These are phyloP conservation scores for Fusarium sp. DNA, from an alignment of 2,329 filamentous ascomycete species.

Conservation along the genomic window DNA sequence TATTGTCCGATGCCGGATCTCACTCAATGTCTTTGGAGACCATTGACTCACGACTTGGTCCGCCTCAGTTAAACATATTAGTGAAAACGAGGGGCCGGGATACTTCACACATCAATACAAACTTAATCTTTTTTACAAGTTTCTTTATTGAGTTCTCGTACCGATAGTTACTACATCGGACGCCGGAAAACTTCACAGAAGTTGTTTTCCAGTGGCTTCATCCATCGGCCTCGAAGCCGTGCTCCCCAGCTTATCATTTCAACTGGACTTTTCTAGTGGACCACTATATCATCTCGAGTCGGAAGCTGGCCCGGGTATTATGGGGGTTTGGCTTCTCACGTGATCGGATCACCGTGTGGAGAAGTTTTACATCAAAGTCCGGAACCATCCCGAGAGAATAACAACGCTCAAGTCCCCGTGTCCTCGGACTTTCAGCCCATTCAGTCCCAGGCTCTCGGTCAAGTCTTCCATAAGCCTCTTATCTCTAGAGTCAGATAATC, in stretches of 20 bases:
- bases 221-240: not conserved
- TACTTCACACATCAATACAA: not conserved
- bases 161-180: not conserved
- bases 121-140: not conserved
- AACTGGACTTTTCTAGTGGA: not conserved
- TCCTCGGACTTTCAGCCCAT: conserved; percentile 15
- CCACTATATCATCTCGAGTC: not conserved
- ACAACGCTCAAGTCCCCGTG: conserved; percentile 27
- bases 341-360: conserved; percentile 17
- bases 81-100: not conserved
- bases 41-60: not conserved
- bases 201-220: not conserved
- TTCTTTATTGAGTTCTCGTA: not conserved
- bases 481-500: not conserved
- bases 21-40: not conserved
- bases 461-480: conserved; percentile 19
- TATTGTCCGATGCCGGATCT: conserved; percentile 7
- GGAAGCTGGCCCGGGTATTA: conserved; percentile 11
- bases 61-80: not conserved
- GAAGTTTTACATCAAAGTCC: conserved; percentile 1
- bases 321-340: not conserved
- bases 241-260: not conserved
- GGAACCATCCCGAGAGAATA: conserved; percentile 30
- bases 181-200: not conserved
- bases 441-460: conserved; percentile 7